Conservation (phyloP, 2,329 filamentous ascomycete species). For the Aspergillus latus region DNA sequence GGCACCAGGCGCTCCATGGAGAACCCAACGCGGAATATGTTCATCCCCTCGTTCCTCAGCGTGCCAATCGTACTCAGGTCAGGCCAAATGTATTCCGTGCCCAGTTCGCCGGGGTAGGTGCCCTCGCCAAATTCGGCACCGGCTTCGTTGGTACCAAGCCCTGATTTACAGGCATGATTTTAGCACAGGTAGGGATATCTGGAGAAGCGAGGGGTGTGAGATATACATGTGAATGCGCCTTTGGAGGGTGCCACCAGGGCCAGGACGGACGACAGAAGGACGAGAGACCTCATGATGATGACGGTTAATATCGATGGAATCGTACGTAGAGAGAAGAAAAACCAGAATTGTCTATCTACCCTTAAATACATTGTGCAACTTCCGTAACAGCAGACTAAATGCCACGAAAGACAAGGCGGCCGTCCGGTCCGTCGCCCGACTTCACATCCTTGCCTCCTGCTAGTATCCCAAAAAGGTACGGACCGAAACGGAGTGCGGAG, state of each 20-base stretch:
- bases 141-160: constrained; percentile 55
- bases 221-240: neutral
- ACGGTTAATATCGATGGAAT: neutral
- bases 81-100: constrained; percentile 63
- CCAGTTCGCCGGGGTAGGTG: constrained; percentile 51
- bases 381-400: neutral
- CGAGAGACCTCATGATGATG: neutral
- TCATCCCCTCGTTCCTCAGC: constrained; percentile 55
- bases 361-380: neutral
- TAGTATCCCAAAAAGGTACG: neutral
- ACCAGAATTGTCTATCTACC: neutral
- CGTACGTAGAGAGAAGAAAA: neutral
- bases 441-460: neutral
- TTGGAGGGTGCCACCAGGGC: neutral
- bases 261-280: neutral
- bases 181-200: neutral
- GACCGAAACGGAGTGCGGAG: neutral
- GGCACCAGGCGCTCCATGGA: constrained; percentile 57
- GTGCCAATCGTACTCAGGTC: constrained; percentile 53
- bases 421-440: neutral
- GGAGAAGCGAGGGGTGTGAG: neutral
- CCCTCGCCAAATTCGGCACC: constrained; percentile 65
- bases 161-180: constrained; percentile 15
- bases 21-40: constrained; percentile 59
- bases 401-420: neutral